A percentile compares a stretch with the other conserved stretches of the same genome.
Evolutionary conservation across 352 stramenopile genomes (phyloP).

Genomic region (Phytophthora melonis): DNA sequence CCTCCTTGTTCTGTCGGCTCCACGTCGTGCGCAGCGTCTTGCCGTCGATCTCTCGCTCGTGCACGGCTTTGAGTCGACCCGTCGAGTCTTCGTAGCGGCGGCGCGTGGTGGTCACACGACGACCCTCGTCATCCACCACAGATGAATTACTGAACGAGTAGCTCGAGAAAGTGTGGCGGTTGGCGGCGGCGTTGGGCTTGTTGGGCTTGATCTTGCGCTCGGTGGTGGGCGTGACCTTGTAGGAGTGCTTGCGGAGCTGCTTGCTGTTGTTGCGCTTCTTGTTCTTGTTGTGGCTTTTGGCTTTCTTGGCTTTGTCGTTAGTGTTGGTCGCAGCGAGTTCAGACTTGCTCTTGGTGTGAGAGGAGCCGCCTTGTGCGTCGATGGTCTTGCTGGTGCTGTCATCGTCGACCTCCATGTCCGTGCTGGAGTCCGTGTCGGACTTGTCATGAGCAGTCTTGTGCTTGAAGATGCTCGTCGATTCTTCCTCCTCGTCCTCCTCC

Average conservation of each 20-base stretch:
- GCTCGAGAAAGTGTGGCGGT: conserved; percentile 31
- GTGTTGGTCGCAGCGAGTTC: background rate
- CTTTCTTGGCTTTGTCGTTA: background rate
- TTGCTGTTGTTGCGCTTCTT: background rate
- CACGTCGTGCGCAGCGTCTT: conserved; percentile 60
- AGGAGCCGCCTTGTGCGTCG: background rate
- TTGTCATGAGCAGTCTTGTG: background rate
- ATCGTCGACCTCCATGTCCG: conserved; percentile 27
- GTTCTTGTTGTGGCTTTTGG: conserved; percentile 1
- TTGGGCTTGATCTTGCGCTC: background rate
- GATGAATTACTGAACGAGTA: conserved; percentile 52
- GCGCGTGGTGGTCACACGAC: conserved; percentile 40
- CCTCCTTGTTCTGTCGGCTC: conserved; percentile 53
- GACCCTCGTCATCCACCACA: conserved; percentile 43
- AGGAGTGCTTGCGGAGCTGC: conserved; percentile 1
- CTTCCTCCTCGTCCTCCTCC: background rate
- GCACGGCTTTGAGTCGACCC: conserved; percentile 65
- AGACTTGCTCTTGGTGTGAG: background rate
- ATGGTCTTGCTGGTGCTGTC: conserved; percentile 1
- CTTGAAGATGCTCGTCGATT: background rate
- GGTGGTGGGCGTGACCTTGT: background rate
- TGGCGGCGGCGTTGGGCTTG: background rate
- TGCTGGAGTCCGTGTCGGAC: conserved; percentile 5
- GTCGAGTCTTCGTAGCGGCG: conserved; percentile 56
- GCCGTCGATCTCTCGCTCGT: conserved; percentile 63